Percentiles rank a stretch among this genome's conserved stretches.
These are phyloP conservation scores for Fusarium xyrophilum DNA, from an alignment of 2,329 filamentous ascomycete species.

Conservation along the genomic window DNA sequence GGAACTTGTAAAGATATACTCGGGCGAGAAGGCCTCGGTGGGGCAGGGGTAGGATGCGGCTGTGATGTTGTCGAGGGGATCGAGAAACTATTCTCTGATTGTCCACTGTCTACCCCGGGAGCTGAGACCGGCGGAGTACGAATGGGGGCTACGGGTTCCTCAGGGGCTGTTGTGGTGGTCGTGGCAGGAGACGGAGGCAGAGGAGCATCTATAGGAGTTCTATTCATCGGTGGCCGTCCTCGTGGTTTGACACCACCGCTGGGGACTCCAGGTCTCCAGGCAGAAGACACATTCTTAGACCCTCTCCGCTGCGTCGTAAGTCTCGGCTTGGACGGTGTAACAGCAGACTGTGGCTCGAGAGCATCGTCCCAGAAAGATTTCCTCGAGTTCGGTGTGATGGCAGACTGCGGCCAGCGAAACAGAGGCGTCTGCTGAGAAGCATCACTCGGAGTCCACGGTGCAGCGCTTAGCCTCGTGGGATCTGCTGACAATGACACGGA, in stretches of 20 bases:
- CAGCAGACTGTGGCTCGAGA: conserved; percentile 72
- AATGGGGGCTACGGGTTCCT: conserved; percentile 14
- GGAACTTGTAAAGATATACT: conserved; percentile 53
- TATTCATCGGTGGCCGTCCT: conserved; percentile 79
- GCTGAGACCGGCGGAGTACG: conserved; percentile 10
- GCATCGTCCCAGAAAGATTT: conserved; percentile 62
- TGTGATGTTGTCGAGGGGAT: conserved; percentile 18
- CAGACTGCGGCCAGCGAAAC: conserved; percentile 77
- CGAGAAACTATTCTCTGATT: conserved; percentile 5
- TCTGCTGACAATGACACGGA: conserved; percentile 50
- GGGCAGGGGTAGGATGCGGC: conserved; percentile 13
- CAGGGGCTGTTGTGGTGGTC: conserved; percentile 11
- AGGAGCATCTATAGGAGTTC: conserved; percentile 60
- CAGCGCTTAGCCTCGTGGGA: conserved; percentile 49
- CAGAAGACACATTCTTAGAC: conserved; percentile 84
- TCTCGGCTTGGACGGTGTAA: conserved; percentile 69
- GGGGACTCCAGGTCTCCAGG: conserved; percentile 75
- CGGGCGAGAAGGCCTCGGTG: conserved; percentile 44
- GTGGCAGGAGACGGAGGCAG: conserved; percentile 20
- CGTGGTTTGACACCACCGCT: conserved; percentile 73
- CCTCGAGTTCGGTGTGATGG: conserved; percentile 70
- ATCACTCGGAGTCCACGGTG: conserved; percentile 45
- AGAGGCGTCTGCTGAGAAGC: conserved; percentile 63
- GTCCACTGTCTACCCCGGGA: neutral
- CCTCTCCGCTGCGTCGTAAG: conserved; percentile 67